These are phyloP conservation scores for Aspergillus diversus DNA, from an alignment of 495 filamentous ascomycete species.

Conservation along the genomic window DNA sequence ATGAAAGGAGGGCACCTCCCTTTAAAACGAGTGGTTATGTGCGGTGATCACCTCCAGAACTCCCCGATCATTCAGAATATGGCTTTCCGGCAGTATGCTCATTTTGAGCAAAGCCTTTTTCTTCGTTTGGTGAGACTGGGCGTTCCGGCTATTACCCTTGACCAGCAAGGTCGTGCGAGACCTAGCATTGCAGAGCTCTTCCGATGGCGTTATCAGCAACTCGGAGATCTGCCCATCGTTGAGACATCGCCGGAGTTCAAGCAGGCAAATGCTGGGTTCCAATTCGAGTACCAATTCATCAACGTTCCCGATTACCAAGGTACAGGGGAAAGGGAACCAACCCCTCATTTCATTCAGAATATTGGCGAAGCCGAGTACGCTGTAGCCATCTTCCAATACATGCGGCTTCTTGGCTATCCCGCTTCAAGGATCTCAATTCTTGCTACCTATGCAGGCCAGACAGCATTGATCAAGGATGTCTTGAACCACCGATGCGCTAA, in stretches of 20 bases:
- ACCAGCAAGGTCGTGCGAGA: slow-evolving; percentile 88
- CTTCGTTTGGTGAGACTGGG: slow-evolving; percentile 86
- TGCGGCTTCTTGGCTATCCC: slow-evolving; percentile 97
- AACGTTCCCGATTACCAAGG: slow-evolving; percentile 94
- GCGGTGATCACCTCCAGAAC: slow-evolving; percentile 96
- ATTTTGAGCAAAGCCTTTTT: slow-evolving; percentile 94
- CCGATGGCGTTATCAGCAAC: slow-evolving; percentile 85
- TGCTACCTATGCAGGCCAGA: slow-evolving; percentile 93
- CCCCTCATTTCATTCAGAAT: slow-evolving; percentile 97
- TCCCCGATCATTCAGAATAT: slow-evolving; percentile 94
- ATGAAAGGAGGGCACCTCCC: slow-evolving; percentile 69
- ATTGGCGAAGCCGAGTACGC: slow-evolving; percentile 96
- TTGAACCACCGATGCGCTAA: slow-evolving; percentile 81
- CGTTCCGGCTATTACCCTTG: slow-evolving; percentile 85
- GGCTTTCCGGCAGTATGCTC: slow-evolving; percentile 94
- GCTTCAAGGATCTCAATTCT: slow-evolving; percentile 87
- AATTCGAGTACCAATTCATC: slow-evolving; percentile 96
- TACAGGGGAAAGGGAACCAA: slow-evolving; percentile 83
- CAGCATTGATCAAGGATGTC: slow-evolving; percentile 87
- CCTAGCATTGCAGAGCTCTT: slow-evolving; percentile 88
- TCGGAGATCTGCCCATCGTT: slow-evolving; percentile 79
- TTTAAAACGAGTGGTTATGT: slow-evolving; percentile 86
- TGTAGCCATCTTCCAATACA: slow-evolving; percentile 94
- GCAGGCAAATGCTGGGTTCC: slow-evolving; percentile 87
- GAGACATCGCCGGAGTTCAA: slow-evolving; percentile 70